Evolutionary conservation across 2,329 filamentous ascomycete genomes (phyloP).

Genomic region (Rutstroemia sp.): DNA sequence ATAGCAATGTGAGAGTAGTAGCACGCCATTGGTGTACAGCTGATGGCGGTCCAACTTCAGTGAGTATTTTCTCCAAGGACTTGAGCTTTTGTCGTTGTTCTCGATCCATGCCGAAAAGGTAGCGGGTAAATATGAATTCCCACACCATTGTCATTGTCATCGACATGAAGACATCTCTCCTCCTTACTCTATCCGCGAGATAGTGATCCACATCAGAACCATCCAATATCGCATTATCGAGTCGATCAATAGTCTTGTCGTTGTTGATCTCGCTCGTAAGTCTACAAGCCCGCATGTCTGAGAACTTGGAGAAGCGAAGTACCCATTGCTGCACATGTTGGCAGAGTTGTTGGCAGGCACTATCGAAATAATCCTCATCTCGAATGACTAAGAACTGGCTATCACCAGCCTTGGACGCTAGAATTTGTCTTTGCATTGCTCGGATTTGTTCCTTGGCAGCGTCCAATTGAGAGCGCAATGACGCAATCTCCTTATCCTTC

Average conservation of each 20-base stretch:
- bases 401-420: constrained; percentile 52
- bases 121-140: constrained; percentile 97
- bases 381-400: constrained; percentile 68
- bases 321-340: constrained; percentile 98
- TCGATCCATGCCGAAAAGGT: constrained; percentile 96
- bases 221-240: constrained; percentile 91
- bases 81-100: constrained; percentile 98
- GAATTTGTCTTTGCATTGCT: constrained; percentile 50
- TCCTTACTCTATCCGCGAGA: constrained; percentile 77
- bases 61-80: constrained; percentile 82
- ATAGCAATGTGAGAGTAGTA: constrained; percentile 83
- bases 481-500: constrained; percentile 77
- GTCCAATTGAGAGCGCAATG: constrained; percentile 69
- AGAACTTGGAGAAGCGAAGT: constrained; percentile 94
- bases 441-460: constrained; percentile 58
- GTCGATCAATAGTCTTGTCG: constrained; percentile 86
- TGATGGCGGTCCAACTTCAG: constrained; percentile 75
- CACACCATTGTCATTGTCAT: constrained; percentile 99
- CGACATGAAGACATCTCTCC: constrained; percentile 95
- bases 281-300: constrained; percentile 82
- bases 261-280: constrained; percentile 78
- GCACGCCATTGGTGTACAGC: constrained; percentile 98
- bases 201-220: constrained; percentile 88
- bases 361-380: constrained; percentile 94
- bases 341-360: constrained; percentile 88